Percentiles rank a stretch among this genome's conserved stretches.
These are phyloP conservation scores for Syzygium syzygioides DNA, from an alignment of 441 rosid genomes.

Conservation along the genomic window DNA sequence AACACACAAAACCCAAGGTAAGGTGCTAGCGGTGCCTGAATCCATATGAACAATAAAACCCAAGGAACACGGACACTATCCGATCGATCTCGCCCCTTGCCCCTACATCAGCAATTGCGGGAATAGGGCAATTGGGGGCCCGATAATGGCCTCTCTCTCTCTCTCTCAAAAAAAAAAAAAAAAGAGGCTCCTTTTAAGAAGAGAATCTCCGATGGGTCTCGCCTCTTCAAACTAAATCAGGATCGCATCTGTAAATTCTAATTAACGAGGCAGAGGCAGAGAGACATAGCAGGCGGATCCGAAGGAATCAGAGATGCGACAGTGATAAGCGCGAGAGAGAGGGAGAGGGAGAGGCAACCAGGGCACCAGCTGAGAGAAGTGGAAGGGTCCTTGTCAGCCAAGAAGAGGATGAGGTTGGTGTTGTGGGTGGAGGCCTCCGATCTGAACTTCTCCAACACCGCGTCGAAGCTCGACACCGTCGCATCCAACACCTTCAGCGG, in stretches of 20 bases:
- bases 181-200: neutral
- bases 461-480: constrained; percentile 42
- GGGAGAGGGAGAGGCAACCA: constrained; percentile 21
- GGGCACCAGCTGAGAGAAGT: constrained; percentile 83
- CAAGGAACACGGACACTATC: neutral
- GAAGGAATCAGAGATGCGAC: neutral
- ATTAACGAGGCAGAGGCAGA: neutral
- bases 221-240: neutral
- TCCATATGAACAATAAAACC: neutral
- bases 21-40: neutral
- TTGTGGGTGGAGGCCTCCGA: constrained; percentile 48
- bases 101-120: neutral
- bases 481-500: constrained; percentile 47
- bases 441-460: constrained; percentile 42
- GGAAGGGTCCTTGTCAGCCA: constrained; percentile 69
- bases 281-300: neutral
- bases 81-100: neutral
- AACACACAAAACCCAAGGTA: neutral
- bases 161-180: neutral
- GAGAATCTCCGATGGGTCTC: neutral
- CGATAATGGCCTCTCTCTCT: neutral
- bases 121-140: neutral
- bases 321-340: neutral
- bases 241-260: neutral
- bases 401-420: constrained; percentile 65